Evolutionary conservation across 169 alveolate genomes (phyloP).

Genomic region (Ichthyophthirius multifiliis): DNA sequence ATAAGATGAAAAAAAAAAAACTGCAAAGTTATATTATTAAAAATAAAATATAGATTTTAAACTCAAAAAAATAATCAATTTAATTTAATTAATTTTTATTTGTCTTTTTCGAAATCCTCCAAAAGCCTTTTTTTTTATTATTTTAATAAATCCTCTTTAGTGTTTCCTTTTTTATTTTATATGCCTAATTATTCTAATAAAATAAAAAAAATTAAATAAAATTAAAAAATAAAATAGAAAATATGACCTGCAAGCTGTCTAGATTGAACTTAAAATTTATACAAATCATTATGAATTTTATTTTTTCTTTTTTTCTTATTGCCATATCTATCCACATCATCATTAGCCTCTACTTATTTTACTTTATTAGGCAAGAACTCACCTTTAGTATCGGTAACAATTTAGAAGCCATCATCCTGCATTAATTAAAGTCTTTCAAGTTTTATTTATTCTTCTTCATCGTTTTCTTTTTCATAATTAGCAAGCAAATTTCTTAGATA

Average conservation of each 20-base stretch:
- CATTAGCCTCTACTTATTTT: not conserved
- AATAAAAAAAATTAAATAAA: not conserved
- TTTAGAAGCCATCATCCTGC: not conserved
- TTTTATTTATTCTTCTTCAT: not conserved
- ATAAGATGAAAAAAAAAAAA: too few species aligned
- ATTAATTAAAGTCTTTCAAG: not conserved
- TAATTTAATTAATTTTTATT: not conserved
- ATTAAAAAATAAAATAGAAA: not conserved
- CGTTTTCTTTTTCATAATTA: not conserved
- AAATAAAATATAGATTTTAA: too few species aligned
- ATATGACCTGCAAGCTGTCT: not conserved
- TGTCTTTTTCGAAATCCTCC: not conserved
- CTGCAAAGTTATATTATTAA: too few species aligned
- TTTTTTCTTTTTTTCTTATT: not conserved
- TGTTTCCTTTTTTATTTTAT: not conserved
- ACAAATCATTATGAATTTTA: not conserved
- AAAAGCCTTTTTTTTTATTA: not conserved
- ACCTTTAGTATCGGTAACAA: conserved; percentile 5
- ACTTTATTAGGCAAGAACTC: not conserved
- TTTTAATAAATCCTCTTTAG: not conserved
- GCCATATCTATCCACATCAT: not conserved
- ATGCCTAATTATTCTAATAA: not conserved
- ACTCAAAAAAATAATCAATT: too few species aligned
- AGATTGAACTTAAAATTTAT: not conserved
- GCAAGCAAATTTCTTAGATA: not conserved